Percentiles rank a stretch among this genome's conserved stretches.
Conservation (phyloP, 1,139 yeast species). For the Yueomyces sp. region DNA sequence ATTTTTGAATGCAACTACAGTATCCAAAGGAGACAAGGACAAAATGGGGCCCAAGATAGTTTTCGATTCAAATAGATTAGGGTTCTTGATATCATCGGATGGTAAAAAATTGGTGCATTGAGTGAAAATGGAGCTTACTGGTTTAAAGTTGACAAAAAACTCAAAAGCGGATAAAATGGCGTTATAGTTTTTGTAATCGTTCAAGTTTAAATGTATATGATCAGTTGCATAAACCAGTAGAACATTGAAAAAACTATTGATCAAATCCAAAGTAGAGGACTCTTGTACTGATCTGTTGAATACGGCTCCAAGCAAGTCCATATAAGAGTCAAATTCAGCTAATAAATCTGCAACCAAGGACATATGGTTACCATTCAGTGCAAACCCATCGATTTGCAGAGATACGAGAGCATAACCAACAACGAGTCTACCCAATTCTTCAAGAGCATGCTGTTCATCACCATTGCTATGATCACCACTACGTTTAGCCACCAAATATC, state of each 20-base stretch:
- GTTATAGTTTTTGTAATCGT: constrained; percentile 39
- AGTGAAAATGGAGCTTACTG: constrained; percentile 50
- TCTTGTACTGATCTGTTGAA: constrained; percentile 51
- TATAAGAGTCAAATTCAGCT: constrained; percentile 26
- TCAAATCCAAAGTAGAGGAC: constrained; percentile 47
- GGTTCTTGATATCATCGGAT: constrained; percentile 12
- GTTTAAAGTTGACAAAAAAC: constrained; percentile 45
- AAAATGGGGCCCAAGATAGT: constrained; percentile 72
- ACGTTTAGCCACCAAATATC: constrained; percentile 5
- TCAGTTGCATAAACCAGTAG: constrained; percentile 21
- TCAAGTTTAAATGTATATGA: constrained; percentile 25
- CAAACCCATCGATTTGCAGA: constrained; percentile 39
- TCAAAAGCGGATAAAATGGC: constrained; percentile 44
- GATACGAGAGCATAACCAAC: constrained; percentile 60
- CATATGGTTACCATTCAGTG: constrained; percentile 15
- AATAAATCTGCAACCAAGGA: constrained; percentile 26
- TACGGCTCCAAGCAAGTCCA: constrained; percentile 47
- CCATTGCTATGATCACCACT: constrained; percentile 8
- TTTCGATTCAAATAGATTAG: constrained; percentile 33
- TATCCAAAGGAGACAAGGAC: constrained; percentile 59
- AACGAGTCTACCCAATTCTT: constrained; percentile 40
- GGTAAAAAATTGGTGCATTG: constrained; percentile 41
- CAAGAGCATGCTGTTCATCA: constrained; percentile 26
- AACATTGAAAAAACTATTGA: constrained; percentile 43
- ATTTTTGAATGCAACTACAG: constrained; percentile 35